Evolutionary conservation across 352 stramenopile species (phyloP).

Genomic region (Globisporangium canariense): DNA sequence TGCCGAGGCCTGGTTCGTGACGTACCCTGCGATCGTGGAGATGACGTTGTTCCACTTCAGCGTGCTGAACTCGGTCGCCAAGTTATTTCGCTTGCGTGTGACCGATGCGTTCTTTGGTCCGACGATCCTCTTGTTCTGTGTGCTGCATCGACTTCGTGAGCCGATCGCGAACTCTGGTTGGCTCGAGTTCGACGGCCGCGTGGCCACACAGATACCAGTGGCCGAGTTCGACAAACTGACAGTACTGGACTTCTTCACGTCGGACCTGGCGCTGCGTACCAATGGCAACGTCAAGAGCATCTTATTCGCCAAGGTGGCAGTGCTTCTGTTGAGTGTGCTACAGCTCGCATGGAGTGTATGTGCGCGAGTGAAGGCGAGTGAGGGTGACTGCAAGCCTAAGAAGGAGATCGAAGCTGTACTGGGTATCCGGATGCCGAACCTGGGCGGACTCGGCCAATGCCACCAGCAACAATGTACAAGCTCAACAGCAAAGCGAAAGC

Average conservation of each 20-base stretch:
- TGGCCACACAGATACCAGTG: constrained; percentile 4
- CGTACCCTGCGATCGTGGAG: constrained; percentile 31
- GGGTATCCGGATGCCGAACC: neutral
- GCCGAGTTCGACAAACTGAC: constrained; percentile 13
- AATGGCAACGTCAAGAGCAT: constrained; percentile 15
- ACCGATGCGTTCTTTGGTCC: constrained; percentile 27
- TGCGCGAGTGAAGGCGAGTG: neutral
- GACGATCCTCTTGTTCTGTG: constrained; percentile 20
- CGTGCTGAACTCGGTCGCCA: constrained; percentile 19
- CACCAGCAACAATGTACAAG: neutral
- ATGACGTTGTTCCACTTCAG: constrained; percentile 27
- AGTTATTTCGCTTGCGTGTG: constrained; percentile 17
- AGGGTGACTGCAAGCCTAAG: neutral
- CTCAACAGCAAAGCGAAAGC: neutral
- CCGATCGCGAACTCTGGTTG: neutral
- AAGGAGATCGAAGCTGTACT: neutral
- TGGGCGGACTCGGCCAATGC: neutral
- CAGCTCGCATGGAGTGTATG: neutral
- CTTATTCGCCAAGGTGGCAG: constrained; percentile 13
- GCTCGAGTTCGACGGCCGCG: constrained; percentile 1
- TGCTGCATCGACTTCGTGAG: constrained; percentile 15
- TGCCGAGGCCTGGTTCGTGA: constrained; percentile 26
- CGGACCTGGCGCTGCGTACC: constrained; percentile 11
- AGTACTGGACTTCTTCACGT: constrained; percentile 14
- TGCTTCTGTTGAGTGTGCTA: constrained; percentile 4